Conservation (phyloP, 2,329 filamentous ascomycete genomes). For the Penicillium expansum region DNA sequence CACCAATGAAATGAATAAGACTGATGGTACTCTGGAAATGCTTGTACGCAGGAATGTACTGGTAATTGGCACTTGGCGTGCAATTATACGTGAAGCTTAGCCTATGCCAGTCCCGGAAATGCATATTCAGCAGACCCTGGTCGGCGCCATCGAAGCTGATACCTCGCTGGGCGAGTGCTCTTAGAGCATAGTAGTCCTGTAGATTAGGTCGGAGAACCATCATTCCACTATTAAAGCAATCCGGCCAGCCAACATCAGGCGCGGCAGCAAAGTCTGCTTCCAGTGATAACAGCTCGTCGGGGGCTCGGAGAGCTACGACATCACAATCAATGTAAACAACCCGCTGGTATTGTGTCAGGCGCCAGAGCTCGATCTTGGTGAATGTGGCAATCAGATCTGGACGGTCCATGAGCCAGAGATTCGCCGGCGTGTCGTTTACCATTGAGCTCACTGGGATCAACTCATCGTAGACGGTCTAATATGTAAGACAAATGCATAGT, state of each 20-base stretch:
- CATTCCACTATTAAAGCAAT: slow-evolving; percentile 96
- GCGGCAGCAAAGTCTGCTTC: slow-evolving; percentile 66
- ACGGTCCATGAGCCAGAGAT: slow-evolving; percentile 88
- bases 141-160: slow-evolving; percentile 97
- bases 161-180: slow-evolving; percentile 77
- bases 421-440: slow-evolving; percentile 71
- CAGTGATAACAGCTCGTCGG: slow-evolving; percentile 83
- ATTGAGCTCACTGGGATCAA: slow-evolving; percentile 81
- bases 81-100: slow-evolving; percentile 96
- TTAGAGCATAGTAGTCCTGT: slow-evolving; percentile 81
- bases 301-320: slow-evolving; percentile 82
- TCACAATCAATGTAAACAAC: slow-evolving; percentile 96
- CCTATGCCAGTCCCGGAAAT: slow-evolving; percentile 83
- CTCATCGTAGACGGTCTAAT: slow-evolving; percentile 78
- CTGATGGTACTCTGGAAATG: slow-evolving; percentile 89
- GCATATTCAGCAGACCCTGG: slow-evolving; percentile 91
- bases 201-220: slow-evolving; percentile 86
- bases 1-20: slow-evolving; percentile 91
- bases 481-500: not conserved
- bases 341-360: slow-evolving; percentile 80
- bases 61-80: slow-evolving; percentile 93
- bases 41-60: slow-evolving; percentile 91
- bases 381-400: slow-evolving; percentile 88
- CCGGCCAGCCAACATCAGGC: slow-evolving; percentile 96
- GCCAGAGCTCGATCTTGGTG: slow-evolving; percentile 95